Base-by-base conservation (phyloP, 345 rosid genomes). In the Eucalyptus cloeziana region DNA sequence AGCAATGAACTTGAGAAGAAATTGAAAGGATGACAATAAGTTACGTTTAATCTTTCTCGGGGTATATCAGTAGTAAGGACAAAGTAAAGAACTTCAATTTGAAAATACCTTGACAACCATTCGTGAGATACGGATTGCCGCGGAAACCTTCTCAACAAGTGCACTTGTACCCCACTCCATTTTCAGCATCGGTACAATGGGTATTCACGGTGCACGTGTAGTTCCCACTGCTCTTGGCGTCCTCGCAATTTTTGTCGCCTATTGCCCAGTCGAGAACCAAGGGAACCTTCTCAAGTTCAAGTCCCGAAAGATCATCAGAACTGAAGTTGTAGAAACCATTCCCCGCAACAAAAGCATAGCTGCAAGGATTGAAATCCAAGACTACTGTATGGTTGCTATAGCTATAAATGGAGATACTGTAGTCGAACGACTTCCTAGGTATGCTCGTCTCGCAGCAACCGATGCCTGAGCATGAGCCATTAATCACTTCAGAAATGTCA, bases 191-290 rank as follows among this genome's bases (percentile, higher is more conserved):
- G 6, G 7, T 19, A 24, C 93, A 91, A 7, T 2, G 4, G 54
- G 92, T 91, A 33, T 92, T 89, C 14, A 45, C 87, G 85, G 86
- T 89, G 89, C 91, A 91, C 33, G 47, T 89, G 44, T 44, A 51
- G 37, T 13, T 24, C 16, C 3, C 8, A 24, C 24, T 6, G 2
- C 19, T 85, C 62, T 12, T 52, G 21, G 58, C 87, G 3, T 2
- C 87, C 11, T 60, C 67, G 45, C 92, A 90, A 1, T 60, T 80
- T 37, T 79, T 5, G 24, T 80, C 44, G 17, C 90, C 92, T 30
- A 93, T 19, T 3, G 90, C 25, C 94, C 94, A 93, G 85, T 91
- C 92, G 27, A 93, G 88, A 24, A 90, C 89, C 31, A 89, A 14
- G 12, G 93, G 92, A 67, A 45, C 76, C 21, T 2, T 17, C 5